phyloP scores from a whole-genome alignment of 331 rosid species.

The Erythrophleum ivorense region DNA sequence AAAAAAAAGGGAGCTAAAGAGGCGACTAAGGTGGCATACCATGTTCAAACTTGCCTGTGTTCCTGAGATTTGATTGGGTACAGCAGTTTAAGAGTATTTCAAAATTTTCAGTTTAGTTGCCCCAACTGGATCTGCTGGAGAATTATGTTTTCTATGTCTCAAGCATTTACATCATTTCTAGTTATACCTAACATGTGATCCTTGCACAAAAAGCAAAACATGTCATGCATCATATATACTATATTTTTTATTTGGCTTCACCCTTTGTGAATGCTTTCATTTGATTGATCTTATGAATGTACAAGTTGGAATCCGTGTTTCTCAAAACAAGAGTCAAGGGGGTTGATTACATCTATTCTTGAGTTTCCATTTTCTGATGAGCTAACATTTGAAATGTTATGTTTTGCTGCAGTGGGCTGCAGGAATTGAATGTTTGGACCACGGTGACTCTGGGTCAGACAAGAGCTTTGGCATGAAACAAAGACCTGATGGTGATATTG shows the following conservation, averaged over 20 bases:
- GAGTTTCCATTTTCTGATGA: constrained; percentile 23
- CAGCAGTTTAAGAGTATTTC: background rate
- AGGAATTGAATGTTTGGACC: constrained; percentile 80
- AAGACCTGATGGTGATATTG: constrained; percentile 98
- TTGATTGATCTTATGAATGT: constrained; percentile 23
- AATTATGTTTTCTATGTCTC: background rate
- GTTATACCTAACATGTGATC: background rate
- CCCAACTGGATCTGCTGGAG: background rate
- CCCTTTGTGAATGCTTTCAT: constrained; percentile 2
- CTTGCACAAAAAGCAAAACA: constrained; percentile 19
- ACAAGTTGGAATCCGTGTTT: constrained; percentile 26
- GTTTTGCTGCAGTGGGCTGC: constrained; percentile 82
- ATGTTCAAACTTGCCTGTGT: background rate
- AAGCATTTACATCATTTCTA: background rate
- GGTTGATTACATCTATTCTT: constrained; percentile 15
- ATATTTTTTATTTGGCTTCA: constrained; percentile 14
- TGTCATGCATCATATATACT: background rate
- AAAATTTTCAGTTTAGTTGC: background rate
- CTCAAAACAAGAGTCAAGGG: constrained; percentile 9
- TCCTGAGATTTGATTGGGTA: no score
- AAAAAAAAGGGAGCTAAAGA: background rate
- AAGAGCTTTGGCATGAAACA: constrained; percentile 96
- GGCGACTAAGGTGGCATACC: background rate
- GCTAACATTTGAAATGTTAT: constrained; percentile 22
- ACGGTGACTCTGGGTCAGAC: constrained; percentile 74